phyloP scores from a whole-genome alignment of 306 rosid species.

The Bauhinia variegata region DNA sequence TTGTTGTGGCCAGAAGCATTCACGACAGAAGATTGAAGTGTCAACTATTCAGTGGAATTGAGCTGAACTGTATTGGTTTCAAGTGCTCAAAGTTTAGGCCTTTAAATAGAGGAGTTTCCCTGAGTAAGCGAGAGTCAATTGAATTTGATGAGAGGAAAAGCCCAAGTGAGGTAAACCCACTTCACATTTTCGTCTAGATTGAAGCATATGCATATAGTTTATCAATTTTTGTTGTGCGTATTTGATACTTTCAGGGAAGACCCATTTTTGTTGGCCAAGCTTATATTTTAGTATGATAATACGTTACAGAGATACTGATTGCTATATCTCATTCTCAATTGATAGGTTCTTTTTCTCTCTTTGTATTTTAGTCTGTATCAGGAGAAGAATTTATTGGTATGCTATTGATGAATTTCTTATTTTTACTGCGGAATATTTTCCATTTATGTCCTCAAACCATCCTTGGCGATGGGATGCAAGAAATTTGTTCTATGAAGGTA shows the following conservation, averaged over 20 bases:
- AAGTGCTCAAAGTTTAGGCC: slow-evolving; percentile 39
- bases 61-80: slow-evolving; percentile 34
- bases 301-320: neutral
- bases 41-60: slow-evolving; percentile 35
- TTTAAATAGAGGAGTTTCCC: slow-evolving; percentile 22
- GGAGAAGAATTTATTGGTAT: neutral
- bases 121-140: slow-evolving; percentile 51
- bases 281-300: neutral
- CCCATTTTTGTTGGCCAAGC: slow-evolving; percentile 3
- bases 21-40: slow-evolving; percentile 40
- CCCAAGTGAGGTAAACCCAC: slow-evolving; percentile 61
- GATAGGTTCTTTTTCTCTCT: neutral
- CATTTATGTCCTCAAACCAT: too few species aligned
- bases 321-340: neutral
- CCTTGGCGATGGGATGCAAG: slow-evolving; percentile 1
- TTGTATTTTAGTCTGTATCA: neutral
- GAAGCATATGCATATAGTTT: slow-evolving; percentile 12
- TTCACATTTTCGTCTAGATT: slow-evolving; percentile 22
- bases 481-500: neutral
- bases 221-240: neutral
- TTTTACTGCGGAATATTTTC: neutral
- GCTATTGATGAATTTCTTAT: neutral
- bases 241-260: neutral
- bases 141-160: slow-evolving; percentile 73
- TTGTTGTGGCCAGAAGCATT: slow-evolving; percentile 34